Evolutionary conservation across 257 asterid genomes (phyloP), one percentile per base, ranked within the genome.

Genomic region (Nicotiana paniculata): DNA sequence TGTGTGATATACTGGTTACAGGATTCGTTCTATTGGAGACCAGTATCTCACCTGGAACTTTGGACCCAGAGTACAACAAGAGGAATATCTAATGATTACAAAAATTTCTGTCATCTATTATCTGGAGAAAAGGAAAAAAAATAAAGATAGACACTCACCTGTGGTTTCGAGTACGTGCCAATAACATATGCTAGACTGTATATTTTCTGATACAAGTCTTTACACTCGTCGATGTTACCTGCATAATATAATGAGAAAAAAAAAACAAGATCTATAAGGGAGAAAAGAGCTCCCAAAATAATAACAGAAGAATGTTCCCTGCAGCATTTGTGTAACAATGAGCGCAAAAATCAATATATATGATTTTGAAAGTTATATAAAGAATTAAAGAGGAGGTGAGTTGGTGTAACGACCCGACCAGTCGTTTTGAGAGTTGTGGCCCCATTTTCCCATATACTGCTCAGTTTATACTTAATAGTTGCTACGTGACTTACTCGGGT

Each of bases 131-230:
- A 2, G 11, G 10, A 6, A 5, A 5, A 18, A 18, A 15, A 11
- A 80, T n/a, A 57, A 53, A 24, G 2, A 74, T 8, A 43, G 80
- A 81, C 83, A 95, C 98, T 92, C 90, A 95, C 99, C 83, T 91
- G 90, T 80, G 99, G 98, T 91, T 95, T 95, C 88, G 91, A 81
- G 88, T 90, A 95, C 83, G 98, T 93, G 81, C 98, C 98, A 67
- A 93, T 83, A 83, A 88, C 82, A 90, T 95, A 95, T 54, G 93
- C 88, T 83, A 90, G 89, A 82, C 84, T 89, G 88, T 92, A 91
- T 61, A 86, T 13, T 65, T 89, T 87, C 90, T 88, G 81, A 79
- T 90, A 92, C 88, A 92, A 90, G 39, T 93, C 90, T 85, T 93
- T 95, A 91, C 90, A 81, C 43, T 85, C 92, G 85, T 95, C 98